Base-by-base conservation (phyloP, 192 early-diverging fungal genomes). In the Coemansia sp. region DNA sequence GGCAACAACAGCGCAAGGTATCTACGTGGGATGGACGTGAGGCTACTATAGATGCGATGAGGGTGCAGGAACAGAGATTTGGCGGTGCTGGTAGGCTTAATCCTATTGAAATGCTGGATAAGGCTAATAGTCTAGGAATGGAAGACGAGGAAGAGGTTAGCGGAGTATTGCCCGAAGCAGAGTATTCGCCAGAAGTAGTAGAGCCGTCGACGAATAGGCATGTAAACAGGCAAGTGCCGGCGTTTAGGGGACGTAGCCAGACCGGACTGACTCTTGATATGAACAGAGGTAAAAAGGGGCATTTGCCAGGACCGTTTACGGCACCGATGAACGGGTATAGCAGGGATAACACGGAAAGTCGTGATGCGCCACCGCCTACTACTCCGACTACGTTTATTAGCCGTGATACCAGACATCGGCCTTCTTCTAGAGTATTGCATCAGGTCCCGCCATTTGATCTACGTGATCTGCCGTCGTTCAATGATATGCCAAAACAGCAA, bases 1-100 rank as follows among this genome's bases (percentile, higher is more conserved):
- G 43, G 38, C 51, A 28, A 28, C 22, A 28, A 28, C 22, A 28
- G 3, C 76, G 71, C 53, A 61, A 54, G 12, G 41, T 79, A 8
- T 67, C 79, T 3, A 65, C 71, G 35, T 83, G 80, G 80, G 80
- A 83, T 54, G 80, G 71, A 11, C 71, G 75, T 28, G 80, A 83
- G 48, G 75, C 74, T 5, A 83, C 80, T 32, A 55, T 60, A 5
- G 74, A 73, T 22, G 67, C 63, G 8, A 54, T 83, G 72, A 61
- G 68, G 12, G 66, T 20, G 32, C 80, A 83, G 68, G 80, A 83
- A 52, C 51, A 39, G 56, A 39, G 59, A 59, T 73, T 66, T 41
- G 56, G 68, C 35, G 56, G 68, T 18, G 28, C 28, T 9, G 45
- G 18, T 2, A 51, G 15, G 35, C 61, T 45, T 17, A 74, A 71